Percentiles rank a stretch among this genome's conserved stretches.
Conservation (phyloP, 805 yeast genomes). For the Sporopachydermia lactativora region DNA sequence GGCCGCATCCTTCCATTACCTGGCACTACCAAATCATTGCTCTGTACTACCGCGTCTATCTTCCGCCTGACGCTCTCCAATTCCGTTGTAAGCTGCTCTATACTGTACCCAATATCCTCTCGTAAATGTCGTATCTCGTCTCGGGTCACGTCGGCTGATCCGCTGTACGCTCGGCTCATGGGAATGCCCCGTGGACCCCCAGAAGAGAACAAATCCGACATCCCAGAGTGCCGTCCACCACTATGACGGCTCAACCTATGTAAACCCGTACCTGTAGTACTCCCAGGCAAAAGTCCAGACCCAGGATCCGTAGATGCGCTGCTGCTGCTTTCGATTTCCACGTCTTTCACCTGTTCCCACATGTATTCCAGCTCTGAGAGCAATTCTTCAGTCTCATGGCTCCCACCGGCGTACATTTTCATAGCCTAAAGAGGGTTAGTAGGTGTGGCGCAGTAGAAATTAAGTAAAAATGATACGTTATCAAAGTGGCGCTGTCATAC, state of each 20-base stretch:
- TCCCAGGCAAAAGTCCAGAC: neutral
- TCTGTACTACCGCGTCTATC: neutral
- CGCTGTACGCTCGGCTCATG: neutral
- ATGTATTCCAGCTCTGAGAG: constrained; percentile 53
- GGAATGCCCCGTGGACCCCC: neutral
- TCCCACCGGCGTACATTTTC: constrained; percentile 52
- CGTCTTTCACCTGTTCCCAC: constrained; percentile 59
- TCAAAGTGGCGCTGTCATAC: no score
- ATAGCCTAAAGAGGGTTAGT: constrained; percentile 29
- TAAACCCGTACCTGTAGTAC: no score
- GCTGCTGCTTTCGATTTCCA: constrained; percentile 26
- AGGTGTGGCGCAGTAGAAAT: no score
- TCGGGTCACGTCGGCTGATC: neutral
- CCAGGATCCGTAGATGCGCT: constrained; percentile 32
- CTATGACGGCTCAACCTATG: no score
- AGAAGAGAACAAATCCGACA: neutral
- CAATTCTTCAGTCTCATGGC: constrained; percentile 51
- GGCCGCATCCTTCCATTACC: neutral
- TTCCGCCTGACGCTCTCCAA: neutral
- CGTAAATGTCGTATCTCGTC: neutral
- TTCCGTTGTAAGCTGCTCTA: neutral
- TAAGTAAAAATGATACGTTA: no score
- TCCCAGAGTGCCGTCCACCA: neutral
- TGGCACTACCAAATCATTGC: neutral
- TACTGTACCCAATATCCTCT: neutral